Base-by-base conservation (phyloP, 805 yeast genomes). In the Barnettozyma californica region DNA sequence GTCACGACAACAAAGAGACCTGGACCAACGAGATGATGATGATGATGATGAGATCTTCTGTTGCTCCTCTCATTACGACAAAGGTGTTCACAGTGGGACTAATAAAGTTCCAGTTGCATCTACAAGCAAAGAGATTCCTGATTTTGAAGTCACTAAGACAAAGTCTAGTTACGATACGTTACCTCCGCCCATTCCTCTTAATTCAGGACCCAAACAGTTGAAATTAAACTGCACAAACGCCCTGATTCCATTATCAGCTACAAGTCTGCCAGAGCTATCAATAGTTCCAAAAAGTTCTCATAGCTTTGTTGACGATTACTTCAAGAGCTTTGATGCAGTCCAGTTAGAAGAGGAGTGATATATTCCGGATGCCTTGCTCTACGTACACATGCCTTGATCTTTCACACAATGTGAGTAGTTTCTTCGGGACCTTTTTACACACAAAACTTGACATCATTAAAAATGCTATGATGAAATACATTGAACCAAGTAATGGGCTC, bases 401-500 rank as follows among this genome's bases (percentile, higher is more conserved):
- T 10, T 26, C 29, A 26, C 29, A 26, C 9, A 26, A 10, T 7
- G 10, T 3, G 10, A 14, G 16, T 29, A 13, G 3, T 29, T 16
- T 29, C 3, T 29, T 29, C 11, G 3, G 14, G 4, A n/a, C n/a
- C n/a, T 6, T 14, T 4, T 35, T 35, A 59, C 43, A 20, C 57
- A 50, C 70, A 65, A 48, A 67, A 59, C 29, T 60, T 59, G 19
- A 67, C 75, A 43, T 68, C 71, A 0, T 81, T 81, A 57, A 76
- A 77, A 8, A 77, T 64, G 45, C 77, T 69, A 48, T 74, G 75
- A 52, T 70, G 78, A 51, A 78, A 73, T 0, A 77, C 70, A 48
- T 72, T 76, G 52, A 60, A 70, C 82, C 82, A 77, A 0, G 80
- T 77, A 10, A 78, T 69, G 4, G 71, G 71, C 25, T 69, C 74